Base-by-base conservation (phyloP, 1,284 basidiomycete species). In the Austroboletus niveus region DNA sequence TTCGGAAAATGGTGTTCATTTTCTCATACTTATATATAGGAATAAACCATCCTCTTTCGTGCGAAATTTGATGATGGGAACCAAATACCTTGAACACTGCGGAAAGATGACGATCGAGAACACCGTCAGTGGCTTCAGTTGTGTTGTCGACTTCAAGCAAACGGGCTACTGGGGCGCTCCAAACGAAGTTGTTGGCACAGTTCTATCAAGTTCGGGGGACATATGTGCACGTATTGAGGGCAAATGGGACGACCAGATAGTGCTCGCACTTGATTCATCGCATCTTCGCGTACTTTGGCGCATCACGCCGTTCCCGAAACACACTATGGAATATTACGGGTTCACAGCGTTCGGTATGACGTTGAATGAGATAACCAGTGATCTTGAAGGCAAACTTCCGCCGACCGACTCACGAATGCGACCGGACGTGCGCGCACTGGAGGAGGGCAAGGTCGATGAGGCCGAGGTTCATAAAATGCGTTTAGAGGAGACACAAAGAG, bases 61-160 rank as follows among this genome's bases (percentile, higher is more conserved):
- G 76, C 76, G 92, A 55, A 94, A 94, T 69, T 75, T 95, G 52
- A 85, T 94, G 81, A 85, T 92, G 68, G 92, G 92, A 22, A 88
- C 88, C 17, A 94, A 94, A 64, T 95, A 94, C 68, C 78, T 95
- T 35, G 92, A 94, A 69, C 85, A 92, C 68, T 75, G 80, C 54
- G 84, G 92, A 56, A 79, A 85, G 67, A 81, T 92, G 80, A 78
- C 75, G 20, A 83, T 95, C 43, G 79, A 80, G 57, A 90, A 90
- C 58, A 73, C 69, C 3, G 72, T 71, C 20, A 79, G 77, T 15
- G 74, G 78, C 11, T 72, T 72, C 27, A 79, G 76, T 30, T 92
- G 88, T 59, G 73, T 82, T 12, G 68, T 94, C 20, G 86, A 90
- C 43, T 94, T 94, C 75, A 92, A 93, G 63, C 89, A 89, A 63